phyloP scores from a whole-genome alignment of 2,329 filamentous ascomycete species.

The Penicillium sp. region DNA sequence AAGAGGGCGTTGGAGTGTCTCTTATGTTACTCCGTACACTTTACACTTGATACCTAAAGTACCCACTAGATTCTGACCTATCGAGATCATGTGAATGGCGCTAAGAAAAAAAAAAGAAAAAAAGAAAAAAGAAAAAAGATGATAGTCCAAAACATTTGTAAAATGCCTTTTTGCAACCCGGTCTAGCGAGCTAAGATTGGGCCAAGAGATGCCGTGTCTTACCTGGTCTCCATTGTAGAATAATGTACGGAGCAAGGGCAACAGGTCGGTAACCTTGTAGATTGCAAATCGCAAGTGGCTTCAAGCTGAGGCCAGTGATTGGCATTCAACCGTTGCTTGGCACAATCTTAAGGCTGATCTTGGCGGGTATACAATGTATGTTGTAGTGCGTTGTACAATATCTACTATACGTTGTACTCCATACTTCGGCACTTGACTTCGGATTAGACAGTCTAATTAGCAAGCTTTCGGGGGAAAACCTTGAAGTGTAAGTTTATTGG shows the following conservation, averaged over 20 bases:
- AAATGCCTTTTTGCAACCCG: slow-evolving; percentile 7
- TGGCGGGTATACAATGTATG: neutral
- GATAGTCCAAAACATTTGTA: neutral
- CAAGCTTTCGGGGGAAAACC: slow-evolving; percentile 7
- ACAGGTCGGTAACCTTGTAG: too few species aligned
- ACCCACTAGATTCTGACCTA: neutral
- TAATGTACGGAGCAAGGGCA: too few species aligned
- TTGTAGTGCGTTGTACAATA: too few species aligned
- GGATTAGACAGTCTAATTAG: neutral
- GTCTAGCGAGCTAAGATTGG: neutral
- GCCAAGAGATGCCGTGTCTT: neutral
- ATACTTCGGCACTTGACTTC: slow-evolving; percentile 1
- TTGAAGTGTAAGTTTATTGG: too few species aligned
- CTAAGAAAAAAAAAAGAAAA: neutral
- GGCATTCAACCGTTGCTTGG: slow-evolving; percentile 11
- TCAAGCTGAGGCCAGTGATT: slow-evolving; percentile 8
- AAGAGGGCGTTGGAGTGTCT: slow-evolving; percentile 4
- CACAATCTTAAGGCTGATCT: neutral
- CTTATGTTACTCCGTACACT: too few species aligned
- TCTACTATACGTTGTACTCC: neutral
- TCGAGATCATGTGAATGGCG: neutral
- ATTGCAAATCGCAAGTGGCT: too few species aligned
- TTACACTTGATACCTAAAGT: too few species aligned
- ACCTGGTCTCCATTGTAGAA: too few species aligned
- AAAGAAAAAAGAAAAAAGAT: neutral